A percentile compares a stretch with the other conserved stretches of the same genome.
Evolutionary conservation across 331 rosid genomes (phyloP).

Genomic region (Prunus yedoensis): DNA sequence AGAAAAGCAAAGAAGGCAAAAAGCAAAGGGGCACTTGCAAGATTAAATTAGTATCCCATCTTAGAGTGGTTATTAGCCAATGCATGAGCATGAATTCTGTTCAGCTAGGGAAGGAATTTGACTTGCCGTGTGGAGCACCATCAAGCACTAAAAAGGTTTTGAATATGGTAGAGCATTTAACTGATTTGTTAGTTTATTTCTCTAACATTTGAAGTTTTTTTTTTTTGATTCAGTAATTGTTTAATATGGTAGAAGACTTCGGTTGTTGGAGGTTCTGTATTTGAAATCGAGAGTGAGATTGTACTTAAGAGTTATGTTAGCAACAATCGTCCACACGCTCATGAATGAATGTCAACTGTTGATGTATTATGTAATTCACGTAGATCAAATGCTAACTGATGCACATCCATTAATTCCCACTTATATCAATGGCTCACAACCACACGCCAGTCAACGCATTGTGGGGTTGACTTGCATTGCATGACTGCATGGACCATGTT

Average conservation of each 20-base stretch:
- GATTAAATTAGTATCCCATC: neutral
- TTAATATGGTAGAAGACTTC: neutral
- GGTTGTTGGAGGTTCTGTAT: neutral
- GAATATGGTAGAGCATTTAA: neutral
- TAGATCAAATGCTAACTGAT: neutral
- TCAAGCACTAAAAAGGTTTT: neutral
- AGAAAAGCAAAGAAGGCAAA: neutral
- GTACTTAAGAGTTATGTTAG: neutral
- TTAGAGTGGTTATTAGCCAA: neutral
- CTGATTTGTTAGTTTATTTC: neutral
- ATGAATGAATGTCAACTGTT: neutral
- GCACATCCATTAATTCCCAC: no score
- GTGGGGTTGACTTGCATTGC: no score
- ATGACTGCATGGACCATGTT: no score
- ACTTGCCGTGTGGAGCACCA: neutral
- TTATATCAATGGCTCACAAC: no score
- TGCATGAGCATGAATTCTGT: neutral
- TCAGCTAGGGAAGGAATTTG: neutral
- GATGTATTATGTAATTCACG: neutral
- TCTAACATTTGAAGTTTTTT: neutral
- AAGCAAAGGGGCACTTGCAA: neutral
- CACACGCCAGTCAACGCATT: no score
- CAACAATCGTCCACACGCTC: neutral
- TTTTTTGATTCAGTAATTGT: neutral
- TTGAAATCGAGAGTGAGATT: neutral